Evolutionary conservation across 1,284 basidiomycete genomes (phyloP), one percentile per base, ranked within the genome.

Genomic region (Schizopora paradoxa): DNA sequence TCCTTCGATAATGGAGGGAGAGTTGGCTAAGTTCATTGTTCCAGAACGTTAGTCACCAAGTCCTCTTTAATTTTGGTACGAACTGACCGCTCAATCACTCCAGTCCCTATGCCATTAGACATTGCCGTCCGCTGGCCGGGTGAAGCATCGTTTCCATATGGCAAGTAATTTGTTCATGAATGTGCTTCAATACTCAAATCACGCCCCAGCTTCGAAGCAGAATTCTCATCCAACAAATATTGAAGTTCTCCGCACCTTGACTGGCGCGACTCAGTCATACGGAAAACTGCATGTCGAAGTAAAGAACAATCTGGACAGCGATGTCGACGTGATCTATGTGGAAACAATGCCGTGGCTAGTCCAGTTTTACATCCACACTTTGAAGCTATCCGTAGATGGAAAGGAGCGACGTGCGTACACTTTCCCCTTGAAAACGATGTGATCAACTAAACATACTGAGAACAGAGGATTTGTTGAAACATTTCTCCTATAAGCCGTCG

Each of bases 341-440:
- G 96, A 99, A 64, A 86, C 87, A 1, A 82, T 96, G 73, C 95
- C 95, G 2, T 96, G 92, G 83, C 85, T 93, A 59, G 74, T 98
- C 40, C 85, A 88, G 52, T 85, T 91, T 38, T 93, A 87, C 68
- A 69, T 96, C 51, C 88, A 93, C 64, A 92, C 93, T 4, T 67
- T 97, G 2, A 56, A 65, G 18, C 59, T 76, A 2, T 59, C 71
- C 29, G 70, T 69, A 16, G 55, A 65, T 42, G 60, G 59, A 18
- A 52, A 59, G 19, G 48, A 59, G 33, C 68, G 72, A 48, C 65
- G 82, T 82, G 53, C 42, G 74, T 66, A 13, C 23, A 39, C 28
- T 18, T 39, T 40, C 41, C 47, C 31, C 48, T 49, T 16, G 25
- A n/a, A 27, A 16, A 36, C 5, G 29, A 28, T 37, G 26, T 21